Evolutionary conservation across 345 rosid genomes (phyloP), one percentile per base, ranked within the genome.

Genomic region (Hirschfeldia incana): DNA sequence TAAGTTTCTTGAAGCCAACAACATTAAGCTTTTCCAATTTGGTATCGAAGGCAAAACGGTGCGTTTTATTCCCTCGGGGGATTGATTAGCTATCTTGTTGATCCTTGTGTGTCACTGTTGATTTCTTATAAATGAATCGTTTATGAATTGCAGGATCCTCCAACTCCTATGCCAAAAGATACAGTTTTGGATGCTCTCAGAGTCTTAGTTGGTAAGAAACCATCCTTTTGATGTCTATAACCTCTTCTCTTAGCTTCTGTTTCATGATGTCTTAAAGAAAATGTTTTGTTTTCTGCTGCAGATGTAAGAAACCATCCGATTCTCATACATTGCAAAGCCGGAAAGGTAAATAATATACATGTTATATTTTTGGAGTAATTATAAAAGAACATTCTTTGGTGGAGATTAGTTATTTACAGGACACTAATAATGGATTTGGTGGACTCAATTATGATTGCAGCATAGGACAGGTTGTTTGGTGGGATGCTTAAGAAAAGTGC

Each of bases 251-350:
- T 44, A 67, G 61, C 55, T 46, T 15, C 26, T 16, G 60, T 53
- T 53, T 53, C n/a, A 16, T 68, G 79, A 61, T n/a, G 37, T 58
- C 65, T 58, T 36, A 37, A 53, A 15, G 6, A 5, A 5, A 53
- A 5, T 69, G 5, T 53, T 51, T 75, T 55, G 42, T 70, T 62
- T 44, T 66, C 42, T 64, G 2, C 11, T 82, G 76, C 59, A 94
- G 98, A 94, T 86, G 94, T 89, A 74, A 88, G 97, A 83, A 92
- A 90, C 80, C 96, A 92, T 81, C 98, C 98, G 1, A 82, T 90
- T 84, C 79, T 94, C 87, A 92, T 94, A 76, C 98, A 94, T 69
- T 94, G 97, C 89, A 94, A 88, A 73, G 89, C 90, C 0, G 98
- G 98, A 67, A 92, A 94, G 97, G 97, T 90, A 53, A 49, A 46